Percentiles rank a stretch among this genome's conserved stretches.
Conservation (phyloP, 129 eudicot species). For the Saposhnikovia divaricata region DNA sequence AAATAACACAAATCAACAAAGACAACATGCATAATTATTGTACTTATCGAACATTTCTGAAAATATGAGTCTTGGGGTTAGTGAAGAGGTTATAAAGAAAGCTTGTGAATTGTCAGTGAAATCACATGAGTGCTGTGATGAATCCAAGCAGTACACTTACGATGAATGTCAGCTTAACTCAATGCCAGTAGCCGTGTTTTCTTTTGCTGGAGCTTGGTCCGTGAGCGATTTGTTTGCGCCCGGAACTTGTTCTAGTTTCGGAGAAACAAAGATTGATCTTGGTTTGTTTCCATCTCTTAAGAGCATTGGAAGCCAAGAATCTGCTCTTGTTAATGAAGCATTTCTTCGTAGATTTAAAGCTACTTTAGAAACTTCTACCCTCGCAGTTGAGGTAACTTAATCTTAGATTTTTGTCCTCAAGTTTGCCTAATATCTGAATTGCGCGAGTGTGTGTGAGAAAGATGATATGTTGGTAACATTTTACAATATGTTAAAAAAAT, state of each 20-base stretch:
- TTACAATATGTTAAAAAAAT: too few relatives aligned
- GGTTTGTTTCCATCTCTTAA: too few relatives aligned
- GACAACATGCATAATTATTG: too few relatives aligned
- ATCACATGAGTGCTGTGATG: conserved; percentile 43
- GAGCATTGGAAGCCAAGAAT: too few relatives aligned
- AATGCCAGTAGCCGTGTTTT: conserved; percentile 14
- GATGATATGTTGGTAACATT: not conserved
- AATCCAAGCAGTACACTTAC: conserved; percentile 21
- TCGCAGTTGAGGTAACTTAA: conserved; percentile 50
- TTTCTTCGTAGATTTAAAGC: conserved; percentile 45
- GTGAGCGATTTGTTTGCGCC: conserved; percentile 35
- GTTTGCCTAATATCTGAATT: conserved; percentile 12
- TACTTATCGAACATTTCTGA: not conserved
- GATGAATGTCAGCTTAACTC: conserved; percentile 13
- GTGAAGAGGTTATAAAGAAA: conserved; percentile 44
- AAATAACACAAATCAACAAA: too few relatives aligned
- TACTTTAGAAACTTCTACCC: conserved; percentile 19
- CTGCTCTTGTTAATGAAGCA: conserved; percentile 40
- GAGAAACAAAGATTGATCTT: conserved; percentile 15
- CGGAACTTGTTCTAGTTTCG: conserved; percentile 43
- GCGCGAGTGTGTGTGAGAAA: conserved; percentile 12
- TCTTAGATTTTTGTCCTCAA: not conserved
- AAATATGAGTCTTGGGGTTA: not conserved
- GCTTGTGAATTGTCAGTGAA: conserved; percentile 46
- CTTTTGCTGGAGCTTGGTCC: conserved; percentile 62